Base-by-base conservation (phyloP, 2,329 filamentous ascomycete genomes). In the Alternaria sp. region DNA sequence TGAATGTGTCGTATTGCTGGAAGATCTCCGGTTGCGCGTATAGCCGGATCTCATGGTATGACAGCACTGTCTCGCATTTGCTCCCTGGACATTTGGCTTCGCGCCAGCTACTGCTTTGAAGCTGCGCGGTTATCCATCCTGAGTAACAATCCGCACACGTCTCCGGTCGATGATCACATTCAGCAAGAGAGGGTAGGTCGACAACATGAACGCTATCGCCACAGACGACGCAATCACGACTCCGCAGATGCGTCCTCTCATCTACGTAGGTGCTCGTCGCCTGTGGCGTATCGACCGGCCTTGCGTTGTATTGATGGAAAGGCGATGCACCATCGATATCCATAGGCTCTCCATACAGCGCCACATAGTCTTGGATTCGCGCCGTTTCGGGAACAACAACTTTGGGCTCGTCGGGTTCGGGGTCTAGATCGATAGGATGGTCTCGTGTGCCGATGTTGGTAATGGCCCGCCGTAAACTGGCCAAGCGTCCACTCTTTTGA, bases 21-120 rank as follows among this genome's bases (percentile, higher is more conserved):
- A 74, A 76, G 0, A 63, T 55, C 9, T 70, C 69, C 10, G 49
- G 50, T 15, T 58, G 54, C 23, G 73, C 74, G n/a, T 71, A 70
- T 6, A 64, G 54, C 43, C 70, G 69, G 12, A 89, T 80, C 17
- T 85, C 82, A 17, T 79, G 71, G 66, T 85, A 84, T 3, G 77
- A 68, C 1, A 89, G 75, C 0, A 70, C 64, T 23, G 78, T 78
- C 6, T 79, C 71, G 68, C 87, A 89, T 54, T 86, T 83, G 10
- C 15, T 54, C 11, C 59, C 69, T 0, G 86, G 86, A 59, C 87
- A 90, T 55, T 76, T 79, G 47, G 88, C 82, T 15, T 83, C 77
- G 25, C 81, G 81, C 81, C 83, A 84, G 3, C 75, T 74, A 58
- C 79, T 81, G 6, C 59, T 66, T 21, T 74, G 66, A 9, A 83